A percentile compares a stretch with the other conserved stretches of the same genome.
These are phyloP conservation scores for Auricularia heimuer DNA, from an alignment of 768 basidiomycete genomes.

Conservation along the genomic window DNA sequence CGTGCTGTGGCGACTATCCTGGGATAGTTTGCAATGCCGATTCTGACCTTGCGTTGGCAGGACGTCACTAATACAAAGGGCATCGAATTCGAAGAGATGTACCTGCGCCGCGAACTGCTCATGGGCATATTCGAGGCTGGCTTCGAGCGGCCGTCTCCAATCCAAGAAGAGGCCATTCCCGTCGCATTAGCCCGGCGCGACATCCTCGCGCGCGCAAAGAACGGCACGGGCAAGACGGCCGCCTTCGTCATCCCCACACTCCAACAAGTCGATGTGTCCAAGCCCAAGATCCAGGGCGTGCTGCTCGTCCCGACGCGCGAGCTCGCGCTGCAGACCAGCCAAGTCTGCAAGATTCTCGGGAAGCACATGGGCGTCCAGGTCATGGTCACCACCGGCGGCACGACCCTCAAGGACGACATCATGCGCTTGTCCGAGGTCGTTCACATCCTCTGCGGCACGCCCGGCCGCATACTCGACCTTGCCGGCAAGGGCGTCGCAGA, in stretches of 20 bases:
- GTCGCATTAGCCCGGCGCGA: slow-evolving; percentile 89
- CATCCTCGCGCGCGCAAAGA: slow-evolving; percentile 90
- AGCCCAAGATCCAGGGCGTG: slow-evolving; percentile 88
- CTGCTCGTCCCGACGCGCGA: slow-evolving; percentile 98
- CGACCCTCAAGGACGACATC: slow-evolving; percentile 97
- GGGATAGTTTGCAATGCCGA: background rate
- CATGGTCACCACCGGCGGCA: slow-evolving; percentile 99
- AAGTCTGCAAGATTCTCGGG: slow-evolving; percentile 94
- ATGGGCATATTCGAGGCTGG: slow-evolving; percentile 99
- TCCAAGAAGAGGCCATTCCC: slow-evolving; percentile 98
- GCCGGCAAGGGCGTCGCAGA: slow-evolving; percentile 90
- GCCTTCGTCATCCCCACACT: slow-evolving; percentile 98
- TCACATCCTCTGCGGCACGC: slow-evolving; percentile 95
- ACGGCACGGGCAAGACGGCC: slow-evolving; percentile 96
- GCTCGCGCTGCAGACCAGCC: slow-evolving; percentile 94
- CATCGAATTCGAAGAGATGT: slow-evolving; percentile 92
- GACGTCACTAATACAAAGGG: slow-evolving; percentile 94
- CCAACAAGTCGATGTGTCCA: slow-evolving; percentile 77
- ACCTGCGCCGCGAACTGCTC: slow-evolving; percentile 83
- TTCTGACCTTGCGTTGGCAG: slow-evolving; percentile 14
- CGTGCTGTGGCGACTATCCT: background rate
- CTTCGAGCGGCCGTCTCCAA: slow-evolving; percentile 92
- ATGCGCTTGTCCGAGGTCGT: slow-evolving; percentile 81
- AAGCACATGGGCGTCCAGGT: slow-evolving; percentile 94
- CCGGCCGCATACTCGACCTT: slow-evolving; percentile 90